A percentile compares a stretch with the other conserved stretches of the same genome.
Evolutionary conservation across 2,329 filamentous ascomycete genomes (phyloP).

Genomic region (Chlorencoelia australis): DNA sequence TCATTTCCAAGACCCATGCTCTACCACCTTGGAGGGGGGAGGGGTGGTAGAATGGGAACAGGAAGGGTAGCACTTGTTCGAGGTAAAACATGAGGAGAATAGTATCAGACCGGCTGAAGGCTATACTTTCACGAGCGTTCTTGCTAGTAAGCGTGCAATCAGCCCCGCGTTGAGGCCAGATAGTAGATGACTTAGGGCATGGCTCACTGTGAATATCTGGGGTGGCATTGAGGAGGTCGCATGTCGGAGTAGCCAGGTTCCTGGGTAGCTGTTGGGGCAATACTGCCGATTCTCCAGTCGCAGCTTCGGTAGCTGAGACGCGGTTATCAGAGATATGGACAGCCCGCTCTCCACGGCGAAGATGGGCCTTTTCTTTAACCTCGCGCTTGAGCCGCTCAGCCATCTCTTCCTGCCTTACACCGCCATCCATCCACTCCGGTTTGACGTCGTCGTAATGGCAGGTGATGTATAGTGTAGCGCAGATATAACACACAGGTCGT

Average conservation of each 20-base stretch:
- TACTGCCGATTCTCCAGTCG: slow-evolving; percentile 4
- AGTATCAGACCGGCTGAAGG: slow-evolving; percentile 13
- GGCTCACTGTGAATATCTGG: slow-evolving; percentile 6
- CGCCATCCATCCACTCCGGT: slow-evolving; percentile 22
- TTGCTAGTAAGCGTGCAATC: slow-evolving; percentile 9
- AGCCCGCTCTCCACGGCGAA: slow-evolving; percentile 31
- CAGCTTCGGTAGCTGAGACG: slow-evolving; percentile 4
- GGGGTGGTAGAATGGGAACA: slow-evolving; percentile 54
- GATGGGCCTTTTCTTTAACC: slow-evolving; percentile 43
- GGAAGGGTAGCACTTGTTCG: slow-evolving; percentile 50
- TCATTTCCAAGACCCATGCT: slow-evolving; percentile 48
- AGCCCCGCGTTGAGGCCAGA: slow-evolving; percentile 5
- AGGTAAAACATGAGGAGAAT: slow-evolving; percentile 47
- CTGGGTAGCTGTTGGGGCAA: neutral
- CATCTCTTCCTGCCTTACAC: slow-evolving; percentile 35
- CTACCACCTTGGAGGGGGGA: slow-evolving; percentile 44
- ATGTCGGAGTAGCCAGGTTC: slow-evolving; percentile 1
- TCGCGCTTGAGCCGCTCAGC: slow-evolving; percentile 45
- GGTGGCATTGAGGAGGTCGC: no score
- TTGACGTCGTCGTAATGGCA: slow-evolving; percentile 40
- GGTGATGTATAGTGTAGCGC: slow-evolving; percentile 41
- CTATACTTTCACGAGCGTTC: slow-evolving; percentile 7
- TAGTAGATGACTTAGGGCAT: slow-evolving; percentile 9
- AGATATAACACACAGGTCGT: slow-evolving; percentile 41
- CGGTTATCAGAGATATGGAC: slow-evolving; percentile 1